Base-by-base conservation (phyloP, 2,329 filamentous ascomycete genomes). In the Calonectria multiphialidica region DNA sequence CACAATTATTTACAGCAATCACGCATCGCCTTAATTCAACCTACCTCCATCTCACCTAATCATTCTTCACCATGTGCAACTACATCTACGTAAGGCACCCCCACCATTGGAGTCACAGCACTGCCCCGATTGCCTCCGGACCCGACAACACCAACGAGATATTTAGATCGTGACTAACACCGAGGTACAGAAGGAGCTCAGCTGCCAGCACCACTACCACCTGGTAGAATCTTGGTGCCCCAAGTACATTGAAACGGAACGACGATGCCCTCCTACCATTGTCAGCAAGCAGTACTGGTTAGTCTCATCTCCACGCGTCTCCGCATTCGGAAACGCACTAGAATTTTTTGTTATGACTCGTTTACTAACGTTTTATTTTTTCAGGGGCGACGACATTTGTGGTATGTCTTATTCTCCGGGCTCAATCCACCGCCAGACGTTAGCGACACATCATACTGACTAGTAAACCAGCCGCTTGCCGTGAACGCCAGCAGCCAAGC, bases 141-240 rank as follows among this genome's bases (percentile, higher is more conserved):
- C 21, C 47, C 30, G 57, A 64, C 37, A 21, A 61, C 53, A 35
- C 21, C 25, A 37, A 16, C 49, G 55, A 23, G 23, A 8, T 65
- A 66, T 50, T 30, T 30, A 35, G 15, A 45, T 62, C 37, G 64
- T 75, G 67, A 72, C 74, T 78, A 65, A 78, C 69, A 63, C 28
- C 49, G 23, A 28, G 21, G 7, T 63, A 25, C 73, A 88, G 87
- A 87, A 88, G 71, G 86, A 89, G 72, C 84, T 89, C 72, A 87
- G 87, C 80, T 89, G 88, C 73, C 84, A 87, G 74, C 83, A 85
- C 66, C 87, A 89, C 79, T 88, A 87, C 82, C 88, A 89, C 74
- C 79, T 86, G 73, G 85, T 86, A 68, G 85, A 86, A 72, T 86
- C 85, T 30, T 87, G 85, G 85, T 87, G 85, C 64, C 81, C 83